Evolutionary conservation across 2,329 filamentous ascomycete species (phyloP).

Genomic region (Cladophialophora yegresii): DNA sequence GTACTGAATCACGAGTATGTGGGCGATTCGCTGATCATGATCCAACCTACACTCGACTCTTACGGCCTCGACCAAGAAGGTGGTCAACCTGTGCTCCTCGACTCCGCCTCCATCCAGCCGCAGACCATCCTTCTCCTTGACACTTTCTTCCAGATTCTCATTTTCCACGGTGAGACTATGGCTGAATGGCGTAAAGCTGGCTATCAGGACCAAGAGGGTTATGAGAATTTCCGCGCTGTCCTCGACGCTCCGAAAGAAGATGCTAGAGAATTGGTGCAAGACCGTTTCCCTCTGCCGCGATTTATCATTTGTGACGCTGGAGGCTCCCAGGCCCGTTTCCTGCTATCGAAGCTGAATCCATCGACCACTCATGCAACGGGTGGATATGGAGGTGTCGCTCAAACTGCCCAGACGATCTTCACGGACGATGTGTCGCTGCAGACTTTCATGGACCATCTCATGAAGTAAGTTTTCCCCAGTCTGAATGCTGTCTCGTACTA

Average conservation of each 20-base stretch:
- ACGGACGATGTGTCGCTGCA: constrained; percentile 97
- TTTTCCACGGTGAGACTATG: constrained; percentile 97
- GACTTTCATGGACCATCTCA: constrained; percentile 99
- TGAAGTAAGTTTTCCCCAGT: constrained; percentile 71
- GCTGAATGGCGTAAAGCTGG: constrained; percentile 97
- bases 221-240: constrained; percentile 88
- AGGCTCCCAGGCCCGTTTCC: constrained; percentile 93
- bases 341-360: constrained; percentile 95
- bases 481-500: constrained; percentile 34
- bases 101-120: constrained; percentile 93
- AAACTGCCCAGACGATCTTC: constrained; percentile 96
- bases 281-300: constrained; percentile 94
- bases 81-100: constrained; percentile 86
- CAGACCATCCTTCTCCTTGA: constrained; percentile 92
- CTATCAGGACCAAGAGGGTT: constrained; percentile 96
- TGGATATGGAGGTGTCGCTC: constrained; percentile 84
- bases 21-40: constrained; percentile 96
- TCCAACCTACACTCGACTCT: constrained; percentile 94
- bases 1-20: constrained; percentile 97
- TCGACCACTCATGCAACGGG: constrained; percentile 94
- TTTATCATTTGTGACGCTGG: constrained; percentile 99
- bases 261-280: constrained; percentile 91
- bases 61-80: constrained; percentile 97
- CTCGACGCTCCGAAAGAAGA: constrained; percentile 95
- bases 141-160: constrained; percentile 99